Conservation (phyloP, 2,329 filamentous ascomycete species). For the Xylaria sp. region DNA sequence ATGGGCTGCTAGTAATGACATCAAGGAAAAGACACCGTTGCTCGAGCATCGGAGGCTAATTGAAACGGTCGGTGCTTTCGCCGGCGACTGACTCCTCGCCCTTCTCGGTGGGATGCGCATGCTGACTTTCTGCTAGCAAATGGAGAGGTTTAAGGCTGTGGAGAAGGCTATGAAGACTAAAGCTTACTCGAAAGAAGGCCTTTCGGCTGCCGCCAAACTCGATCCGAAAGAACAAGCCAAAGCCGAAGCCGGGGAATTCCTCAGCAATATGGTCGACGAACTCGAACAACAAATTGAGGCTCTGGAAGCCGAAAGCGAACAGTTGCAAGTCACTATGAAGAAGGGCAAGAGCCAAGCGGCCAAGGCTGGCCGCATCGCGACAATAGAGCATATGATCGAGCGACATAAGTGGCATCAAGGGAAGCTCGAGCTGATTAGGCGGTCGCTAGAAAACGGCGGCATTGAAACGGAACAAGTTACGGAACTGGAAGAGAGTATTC, state of each 20-base stretch:
- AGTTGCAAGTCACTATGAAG: constrained; percentile 86
- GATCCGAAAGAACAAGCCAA: constrained; percentile 99
- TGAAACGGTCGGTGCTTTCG: constrained; percentile 76
- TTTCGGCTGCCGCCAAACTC: constrained; percentile 88
- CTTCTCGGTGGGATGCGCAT: constrained; percentile 21
- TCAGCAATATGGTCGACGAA: constrained; percentile 86
- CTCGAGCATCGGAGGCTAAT: constrained; percentile 94
- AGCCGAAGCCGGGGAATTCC: constrained; percentile 83
- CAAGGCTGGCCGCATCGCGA: constrained; percentile 86
- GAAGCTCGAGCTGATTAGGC: constrained; percentile 88
- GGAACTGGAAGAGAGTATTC: constrained; percentile 88
- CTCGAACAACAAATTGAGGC: constrained; percentile 92
- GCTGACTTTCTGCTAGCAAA: constrained; percentile 68
- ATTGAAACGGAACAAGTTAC: constrained; percentile 87
- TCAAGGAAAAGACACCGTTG: constrained; percentile 98
- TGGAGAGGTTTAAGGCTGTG: constrained; percentile 99
- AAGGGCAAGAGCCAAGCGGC: constrained; percentile 87
- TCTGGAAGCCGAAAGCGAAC: constrained; percentile 87
- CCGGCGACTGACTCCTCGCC: constrained; percentile 3
- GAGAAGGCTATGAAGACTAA: constrained; percentile 99
- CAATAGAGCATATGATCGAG: constrained; percentile 84
- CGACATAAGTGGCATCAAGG: constrained; percentile 96
- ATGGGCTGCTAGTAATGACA: constrained; percentile 97
- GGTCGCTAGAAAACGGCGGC: constrained; percentile 89
- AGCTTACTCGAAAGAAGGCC: constrained; percentile 96